phyloP scores from a whole-genome alignment of 164 flowering plant genomes.

The Aristolochia californica region DNA sequence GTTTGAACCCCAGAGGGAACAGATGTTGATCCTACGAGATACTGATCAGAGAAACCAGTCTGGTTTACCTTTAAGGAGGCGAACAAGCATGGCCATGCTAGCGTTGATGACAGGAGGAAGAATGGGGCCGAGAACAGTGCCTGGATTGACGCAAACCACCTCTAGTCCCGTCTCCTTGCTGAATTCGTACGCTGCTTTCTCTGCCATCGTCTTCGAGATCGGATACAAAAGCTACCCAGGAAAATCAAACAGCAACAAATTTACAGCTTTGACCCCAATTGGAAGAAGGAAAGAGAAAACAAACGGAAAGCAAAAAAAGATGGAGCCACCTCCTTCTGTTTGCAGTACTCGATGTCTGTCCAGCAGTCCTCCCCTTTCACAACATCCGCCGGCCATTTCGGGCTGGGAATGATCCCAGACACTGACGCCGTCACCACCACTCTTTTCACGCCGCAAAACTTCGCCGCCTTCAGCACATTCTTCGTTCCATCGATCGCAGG shows the following conservation, averaged over 20 bases:
- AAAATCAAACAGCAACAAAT: neutral
- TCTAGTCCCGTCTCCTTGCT: constrained; percentile 58
- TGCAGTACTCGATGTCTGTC: constrained; percentile 76
- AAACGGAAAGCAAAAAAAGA: neutral
- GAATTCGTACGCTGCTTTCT: constrained; percentile 86
- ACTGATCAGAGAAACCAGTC: no score
- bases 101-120: constrained; percentile 62
- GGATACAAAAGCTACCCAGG: constrained; percentile 66
- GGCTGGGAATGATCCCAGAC: constrained; percentile 60
- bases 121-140: constrained; percentile 76
- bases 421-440: constrained; percentile 87
- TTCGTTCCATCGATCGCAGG: constrained; percentile 78
- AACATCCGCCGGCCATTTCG: constrained; percentile 58
- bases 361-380: constrained; percentile 65
- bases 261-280: neutral
- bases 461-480: constrained; percentile 74
- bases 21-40: no score
- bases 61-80: constrained; percentile 79
- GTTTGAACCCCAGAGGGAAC: no score
- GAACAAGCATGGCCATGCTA: constrained; percentile 74
- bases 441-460: constrained; percentile 52
- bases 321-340: constrained; percentile 43
- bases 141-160: constrained; percentile 75
- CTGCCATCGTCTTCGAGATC: constrained; percentile 69
- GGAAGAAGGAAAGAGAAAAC: neutral